Conservation (phyloP, 176 grass and related monocot genomes). For the Sorghum bicolor region Sorghum_bicolor_NCBIv3 NC_012878.2:515501-516000, state of each 20-base stretch:
- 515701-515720: conserved; percentile 87
- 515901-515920: conserved; percentile 95
- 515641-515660: conserved; percentile 56
- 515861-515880: conserved; percentile 97
- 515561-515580: conserved; percentile 84
- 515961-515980: conserved; percentile 59
- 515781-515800: conserved; percentile 76
- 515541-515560: conserved; percentile 56
- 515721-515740: conserved; percentile 83
- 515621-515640: conserved; percentile 82
- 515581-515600: conserved; percentile 96
- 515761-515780: conserved; percentile 72
- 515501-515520: conserved; percentile 99
- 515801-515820: conserved; percentile 94
- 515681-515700: conserved; percentile 96
- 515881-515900: conserved; percentile 66
- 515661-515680: conserved; percentile 78
- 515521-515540: conserved; percentile 49
- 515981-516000: conserved; percentile 77
- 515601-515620: conserved; percentile 76
- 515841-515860: conserved; percentile 73
- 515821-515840: conserved; percentile 90
- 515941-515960: conserved; percentile 66
- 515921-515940: conserved; percentile 73
- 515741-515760: conserved; percentile 95